Evolutionary conservation across 805 yeast genomes (phyloP), one percentile per base, ranked within the genome.

Genomic region (Priceomyces haplophilus): DNA sequence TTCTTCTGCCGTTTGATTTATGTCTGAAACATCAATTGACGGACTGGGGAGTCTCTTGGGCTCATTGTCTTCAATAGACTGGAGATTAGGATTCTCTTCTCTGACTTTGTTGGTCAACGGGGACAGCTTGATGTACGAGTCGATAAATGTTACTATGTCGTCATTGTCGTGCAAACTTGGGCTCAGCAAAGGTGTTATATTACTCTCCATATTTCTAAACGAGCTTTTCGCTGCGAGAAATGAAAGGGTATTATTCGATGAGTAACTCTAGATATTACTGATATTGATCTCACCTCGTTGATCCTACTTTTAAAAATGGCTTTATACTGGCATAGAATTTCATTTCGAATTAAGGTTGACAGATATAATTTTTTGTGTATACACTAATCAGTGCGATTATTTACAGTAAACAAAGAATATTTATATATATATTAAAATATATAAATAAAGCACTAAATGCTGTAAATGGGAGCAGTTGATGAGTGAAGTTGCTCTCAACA

Each of bases 1-100:
- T 25, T 25, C 5, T 17, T 20, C 15, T 4, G 31, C 3, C 3
- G 43, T 20, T 19, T 25, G 25, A 21, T 21, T 8, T 6, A 7
- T 11, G 3, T 11, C 33, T 7, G 35, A 24, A 3, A 29, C 24
- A n/a, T 33, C 36, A 13, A 38, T 35, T 11, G 41, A 35, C 12
- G 39, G 16, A 33, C 37, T 32, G 4, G 32, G 33, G 11, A 23
- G 30, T 23, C 32, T 39, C 13, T 39, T 38, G 10, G 33, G 29
- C 13, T 45, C 44, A 10, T 34, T 24, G 10, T 35, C 48, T n/a
- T 19, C 40, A 6, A 53, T 34, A 1, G 61, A 59, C 15, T 53
- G 61, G n/a, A 59, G 44, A 43, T 59, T 59, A 12, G 64, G 64
- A 44, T 59, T 58, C 17, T 52, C 55, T n/a, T 41, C 41, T 44